phyloP scores from a whole-genome alignment of 192 early-diverging fungal genomes.

The Coemansia guatemalensis region DNA sequence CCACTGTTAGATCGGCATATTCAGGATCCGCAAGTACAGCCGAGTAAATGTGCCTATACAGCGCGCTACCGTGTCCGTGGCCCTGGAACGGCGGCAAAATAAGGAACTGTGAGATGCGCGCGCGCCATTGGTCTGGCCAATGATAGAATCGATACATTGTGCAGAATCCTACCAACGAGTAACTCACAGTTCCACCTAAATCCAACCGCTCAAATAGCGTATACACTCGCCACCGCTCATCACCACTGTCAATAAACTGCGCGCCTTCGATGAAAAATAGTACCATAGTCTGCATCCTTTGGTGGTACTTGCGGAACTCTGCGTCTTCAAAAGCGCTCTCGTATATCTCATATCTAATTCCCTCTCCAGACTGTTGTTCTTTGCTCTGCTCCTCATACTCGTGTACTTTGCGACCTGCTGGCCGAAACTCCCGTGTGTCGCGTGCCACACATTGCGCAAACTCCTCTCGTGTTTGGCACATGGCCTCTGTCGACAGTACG shows the following conservation, averaged over 20 bases:
- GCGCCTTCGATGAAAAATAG: slow-evolving; percentile 91
- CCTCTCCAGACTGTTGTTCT: slow-evolving; percentile 16
- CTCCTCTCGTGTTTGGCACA: slow-evolving; percentile 58
- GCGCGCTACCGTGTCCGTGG: slow-evolving; percentile 74
- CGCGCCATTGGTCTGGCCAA: slow-evolving; percentile 73
- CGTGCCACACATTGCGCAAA: slow-evolving; percentile 63
- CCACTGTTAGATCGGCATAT: slow-evolving; percentile 62
- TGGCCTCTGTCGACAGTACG: slow-evolving; percentile 57
- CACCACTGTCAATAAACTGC: slow-evolving; percentile 78
- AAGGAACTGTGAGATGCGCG: slow-evolving; percentile 93
- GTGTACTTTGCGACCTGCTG: slow-evolving; percentile 73
- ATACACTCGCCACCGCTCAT: slow-evolving; percentile 79
- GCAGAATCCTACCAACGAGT: slow-evolving; percentile 79
- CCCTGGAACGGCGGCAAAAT: slow-evolving; percentile 89
- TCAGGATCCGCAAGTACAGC: slow-evolving; percentile 9
- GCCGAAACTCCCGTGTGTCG: slow-evolving; percentile 68
- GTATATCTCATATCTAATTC: slow-evolving; percentile 66
- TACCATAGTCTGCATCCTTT: slow-evolving; percentile 73
- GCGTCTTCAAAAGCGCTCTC: slow-evolving; percentile 63
- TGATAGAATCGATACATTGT: slow-evolving; percentile 85
- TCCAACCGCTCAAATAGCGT: slow-evolving; percentile 61
- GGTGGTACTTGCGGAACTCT: slow-evolving; percentile 75
- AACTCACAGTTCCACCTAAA: slow-evolving; percentile 52
- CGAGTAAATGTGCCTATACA: slow-evolving; percentile 67
- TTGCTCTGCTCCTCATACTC: slow-evolving; percentile 57